Base-by-base conservation (phyloP, 257 asterid species). In the Plantago elongata region DNA sequence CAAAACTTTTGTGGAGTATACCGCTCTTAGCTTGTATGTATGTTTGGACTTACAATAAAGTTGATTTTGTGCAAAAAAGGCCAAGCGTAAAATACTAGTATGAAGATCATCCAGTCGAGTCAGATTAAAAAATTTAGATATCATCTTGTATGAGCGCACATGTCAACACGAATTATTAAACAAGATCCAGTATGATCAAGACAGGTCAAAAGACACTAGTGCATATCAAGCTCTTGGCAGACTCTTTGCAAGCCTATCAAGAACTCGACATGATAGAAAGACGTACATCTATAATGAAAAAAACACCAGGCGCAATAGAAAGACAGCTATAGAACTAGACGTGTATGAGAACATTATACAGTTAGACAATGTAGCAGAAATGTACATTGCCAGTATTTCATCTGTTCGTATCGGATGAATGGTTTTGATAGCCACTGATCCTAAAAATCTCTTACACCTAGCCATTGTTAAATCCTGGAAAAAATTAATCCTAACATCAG, bases 371-470 rank as follows among this genome's bases (percentile, higher is more conserved):
- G 13, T 51, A 59, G 9, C 58, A 55, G 52, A 51, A 74, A 51
- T 89, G 72, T 92, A 89, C 99, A 86, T 78, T 62, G 89, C 97
- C 77, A 93, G 81, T 74, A 86, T 84, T 70, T 93, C 99, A 70
- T 89, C 97, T 51, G 95, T 87, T 66, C 85, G 99, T 68, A 78
- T 93, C 59, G 99, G 99, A 69, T 89, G 99, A 65, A 89, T 93
- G 70, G 96, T 90, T 69, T 89, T 93, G 76, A 93, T 77, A 79
- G 97, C 97, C 14, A 89, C 97, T 11, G 96, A 97, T 68, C 97
- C 89, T 1, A 1, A 22, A 1, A 22, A 22, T 69, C 96, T 97
- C 66, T 95, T 85, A 97, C 97, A 93, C 72, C 70, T 54, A 64
- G 96, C 97, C 79, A 78, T 93, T 55, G 89, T 64, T 78, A 93